Percentiles rank a stretch among this genome's conserved stretches.
phyloP scores from a whole-genome alignment of 306 rosid genomes.

The Cicer judaicum region DNA sequence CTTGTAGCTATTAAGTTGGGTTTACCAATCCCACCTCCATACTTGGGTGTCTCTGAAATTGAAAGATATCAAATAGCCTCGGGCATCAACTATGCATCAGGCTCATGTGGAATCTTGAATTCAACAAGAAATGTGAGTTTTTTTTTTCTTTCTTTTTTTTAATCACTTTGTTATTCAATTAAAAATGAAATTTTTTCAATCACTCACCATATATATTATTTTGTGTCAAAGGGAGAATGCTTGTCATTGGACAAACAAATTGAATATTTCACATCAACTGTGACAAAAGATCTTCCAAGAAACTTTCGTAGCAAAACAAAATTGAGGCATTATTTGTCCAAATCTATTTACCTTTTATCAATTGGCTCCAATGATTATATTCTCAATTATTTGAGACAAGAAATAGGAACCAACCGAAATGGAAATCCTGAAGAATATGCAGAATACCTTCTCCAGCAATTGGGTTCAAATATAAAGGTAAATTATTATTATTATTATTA shows the following conservation, averaged over 20 bases:
- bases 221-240: slow-evolving; percentile 30
- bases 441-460: slow-evolving; percentile 3
- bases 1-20: slow-evolving; percentile 2
- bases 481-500: too few relatives aligned
- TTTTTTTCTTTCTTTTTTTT: neutral
- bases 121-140: slow-evolving; percentile 18
- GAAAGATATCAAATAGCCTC: slow-evolving; percentile 21
- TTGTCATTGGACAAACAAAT: slow-evolving; percentile 43
- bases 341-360: slow-evolving; percentile 22
- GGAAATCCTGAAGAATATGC: slow-evolving; percentile 28
- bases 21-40: slow-evolving; percentile 32
- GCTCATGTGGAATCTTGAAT: slow-evolving; percentile 25
- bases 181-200: neutral
- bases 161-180: neutral
- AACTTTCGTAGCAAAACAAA: neutral
- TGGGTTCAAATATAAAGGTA: slow-evolving; percentile 31
- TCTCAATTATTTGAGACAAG: slow-evolving; percentile 24
- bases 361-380: slow-evolving; percentile 41
- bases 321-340: slow-evolving; percentile 23
- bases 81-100: slow-evolving; percentile 17
- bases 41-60: neutral
- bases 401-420: neutral
- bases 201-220: neutral
- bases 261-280: slow-evolving; percentile 42
- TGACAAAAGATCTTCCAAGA: slow-evolving; percentile 42